Percentiles rank a stretch among this genome's conserved stretches.
Conservation (phyloP, 257 asterid species). For the Dorcoceras hygrometricum region DNA sequence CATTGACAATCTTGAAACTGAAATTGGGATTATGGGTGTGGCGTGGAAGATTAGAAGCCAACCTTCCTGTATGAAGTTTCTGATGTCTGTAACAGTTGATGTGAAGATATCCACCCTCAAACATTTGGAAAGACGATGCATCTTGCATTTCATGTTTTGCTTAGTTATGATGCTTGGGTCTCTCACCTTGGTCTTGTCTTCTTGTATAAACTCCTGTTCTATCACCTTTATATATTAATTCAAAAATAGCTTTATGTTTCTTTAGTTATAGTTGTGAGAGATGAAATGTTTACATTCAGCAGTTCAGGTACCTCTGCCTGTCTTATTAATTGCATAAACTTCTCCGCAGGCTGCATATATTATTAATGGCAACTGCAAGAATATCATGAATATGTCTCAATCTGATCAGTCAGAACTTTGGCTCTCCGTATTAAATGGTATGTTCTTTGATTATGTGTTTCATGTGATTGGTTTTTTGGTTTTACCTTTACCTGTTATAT, state of each 20-base stretch:
- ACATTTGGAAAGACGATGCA: not conserved
- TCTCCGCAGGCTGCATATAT: slow-evolving; percentile 85
- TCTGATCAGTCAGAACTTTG: not conserved
- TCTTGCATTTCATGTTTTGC: slow-evolving; percentile 14
- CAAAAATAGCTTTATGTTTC: not conserved
- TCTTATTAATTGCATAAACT: slow-evolving; percentile 18
- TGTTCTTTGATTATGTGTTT: not conserved
- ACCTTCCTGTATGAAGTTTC: slow-evolving; percentile 1
- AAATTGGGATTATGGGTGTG: slow-evolving; percentile 1
- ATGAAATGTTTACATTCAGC: slow-evolving; percentile 7
- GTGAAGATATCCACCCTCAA: slow-evolving; percentile 6
- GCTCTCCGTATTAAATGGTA: not conserved
- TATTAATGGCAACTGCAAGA: slow-evolving; percentile 92
- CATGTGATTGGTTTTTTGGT: not conserved
- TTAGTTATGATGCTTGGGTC: slow-evolving; percentile 4
- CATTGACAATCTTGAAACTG: not conserved
- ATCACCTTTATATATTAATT: not conserved
- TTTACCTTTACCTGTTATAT: not conserved
- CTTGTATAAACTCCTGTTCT: not conserved
- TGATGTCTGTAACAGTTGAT: not conserved
- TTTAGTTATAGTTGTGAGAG: slow-evolving; percentile 11
- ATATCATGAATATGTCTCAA: slow-evolving; percentile 55
- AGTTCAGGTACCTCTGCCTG: not conserved
- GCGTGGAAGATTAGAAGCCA: slow-evolving; percentile 8
- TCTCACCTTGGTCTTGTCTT: not conserved